A percentile compares a stretch with the other conserved stretches of the same genome.
Conservation (phyloP, 2,329 filamentous ascomycete species). For the Hypoxylon sp. region DNA sequence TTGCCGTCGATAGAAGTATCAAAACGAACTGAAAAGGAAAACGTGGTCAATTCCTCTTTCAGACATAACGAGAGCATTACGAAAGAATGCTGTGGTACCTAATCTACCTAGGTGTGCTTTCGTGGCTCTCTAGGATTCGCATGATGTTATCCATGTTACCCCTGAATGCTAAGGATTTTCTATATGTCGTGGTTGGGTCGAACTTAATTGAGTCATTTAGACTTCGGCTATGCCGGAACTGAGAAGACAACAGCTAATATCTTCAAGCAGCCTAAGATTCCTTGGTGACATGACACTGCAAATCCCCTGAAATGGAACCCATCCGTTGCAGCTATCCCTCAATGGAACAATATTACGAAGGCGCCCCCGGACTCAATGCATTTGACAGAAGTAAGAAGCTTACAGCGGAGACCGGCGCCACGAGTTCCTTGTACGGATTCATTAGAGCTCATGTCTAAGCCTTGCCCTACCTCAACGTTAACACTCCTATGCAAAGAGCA, state of each 20-base stretch:
- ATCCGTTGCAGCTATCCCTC: neutral
- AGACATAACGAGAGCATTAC: neutral
- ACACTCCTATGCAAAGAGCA: neutral
- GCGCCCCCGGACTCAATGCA: neutral
- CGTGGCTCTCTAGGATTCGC: neutral
- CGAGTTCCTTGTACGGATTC: neutral
- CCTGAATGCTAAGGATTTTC: neutral
- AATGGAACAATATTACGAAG: neutral
- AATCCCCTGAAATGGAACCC: neutral
- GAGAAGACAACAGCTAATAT: neutral
- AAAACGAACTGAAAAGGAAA: neutral
- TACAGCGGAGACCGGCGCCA: neutral
- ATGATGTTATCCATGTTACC: constrained; percentile 2
- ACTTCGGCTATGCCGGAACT: neutral
- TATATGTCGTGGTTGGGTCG: neutral
- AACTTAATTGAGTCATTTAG: neutral
- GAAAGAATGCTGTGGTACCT: neutral
- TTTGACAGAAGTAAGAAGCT: neutral
- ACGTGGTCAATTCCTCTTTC: constrained; percentile 8
- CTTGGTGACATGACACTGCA: neutral
- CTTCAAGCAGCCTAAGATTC: neutral
- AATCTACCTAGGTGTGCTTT: constrained; percentile 2
- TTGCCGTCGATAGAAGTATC: constrained; percentile 9
- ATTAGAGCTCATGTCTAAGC: neutral
- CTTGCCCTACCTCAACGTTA: neutral